phyloP scores from a whole-genome alignment of 2,329 filamentous ascomycete species.

The Epicoccum sorghinum region DNA sequence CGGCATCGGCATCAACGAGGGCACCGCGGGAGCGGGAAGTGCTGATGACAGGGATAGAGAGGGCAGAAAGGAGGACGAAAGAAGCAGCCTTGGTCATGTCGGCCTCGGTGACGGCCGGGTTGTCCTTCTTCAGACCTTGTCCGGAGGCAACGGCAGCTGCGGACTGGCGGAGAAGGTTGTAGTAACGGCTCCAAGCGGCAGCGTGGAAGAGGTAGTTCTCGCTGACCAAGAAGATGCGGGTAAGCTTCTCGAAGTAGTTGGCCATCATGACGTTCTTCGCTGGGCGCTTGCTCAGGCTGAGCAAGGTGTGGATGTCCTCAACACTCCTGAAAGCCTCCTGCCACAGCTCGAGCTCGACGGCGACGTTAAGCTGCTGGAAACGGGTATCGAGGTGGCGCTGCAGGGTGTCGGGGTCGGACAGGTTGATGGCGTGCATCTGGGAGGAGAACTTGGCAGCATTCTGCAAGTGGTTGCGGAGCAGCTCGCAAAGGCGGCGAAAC shows the following conservation, averaged over 20 bases:
- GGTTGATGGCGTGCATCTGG: conserved; percentile 99
- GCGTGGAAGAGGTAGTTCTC: conserved; percentile 99
- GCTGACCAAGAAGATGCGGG: conserved; percentile 96
- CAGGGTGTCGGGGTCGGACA: conserved; percentile 95
- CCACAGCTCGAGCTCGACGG: conserved; percentile 97
- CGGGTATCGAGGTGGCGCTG: conserved; percentile 97
- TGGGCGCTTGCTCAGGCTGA: conserved; percentile 96
- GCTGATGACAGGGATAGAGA: conserved; percentile 99
- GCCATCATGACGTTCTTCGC: conserved; percentile 99
- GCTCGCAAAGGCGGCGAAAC: conserved; percentile 96
- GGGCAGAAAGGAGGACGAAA: conserved; percentile 90
- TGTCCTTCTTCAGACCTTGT: conserved; percentile 91
- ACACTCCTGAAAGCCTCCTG: conserved; percentile 99
- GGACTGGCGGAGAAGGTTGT: conserved; percentile 92
- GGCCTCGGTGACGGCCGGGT: conserved; percentile 84
- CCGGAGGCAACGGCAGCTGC: conserved; percentile 81
- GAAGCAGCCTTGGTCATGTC: conserved; percentile 95
- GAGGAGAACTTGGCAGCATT: conserved; percentile 98
- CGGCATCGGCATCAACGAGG: conserved; percentile 95
- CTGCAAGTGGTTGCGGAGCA: conserved; percentile 97
- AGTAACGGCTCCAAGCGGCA: conserved; percentile 96
- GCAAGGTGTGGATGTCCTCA: conserved; percentile 96
- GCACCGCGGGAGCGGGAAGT: conserved; percentile 94
- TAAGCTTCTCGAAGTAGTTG: conserved; percentile 99
- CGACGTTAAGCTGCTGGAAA: conserved; percentile 97